Evolutionary conservation across 768 basidiomycete species (phyloP), one percentile per base, ranked within the genome.

Genomic region (Lyophyllum atratum): DNA sequence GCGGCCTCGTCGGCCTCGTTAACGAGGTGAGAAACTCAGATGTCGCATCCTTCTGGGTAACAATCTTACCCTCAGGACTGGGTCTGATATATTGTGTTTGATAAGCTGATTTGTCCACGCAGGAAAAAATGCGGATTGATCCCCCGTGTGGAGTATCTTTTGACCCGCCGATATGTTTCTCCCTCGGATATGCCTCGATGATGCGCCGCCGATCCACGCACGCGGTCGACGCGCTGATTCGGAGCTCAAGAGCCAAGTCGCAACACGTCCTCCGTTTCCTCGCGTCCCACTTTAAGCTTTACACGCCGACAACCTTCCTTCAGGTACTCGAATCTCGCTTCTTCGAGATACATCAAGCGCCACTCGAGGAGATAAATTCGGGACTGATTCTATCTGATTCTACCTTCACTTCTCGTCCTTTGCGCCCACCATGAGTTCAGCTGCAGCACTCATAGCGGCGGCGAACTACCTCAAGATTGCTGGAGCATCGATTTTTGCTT

Each of bases 391-490:
- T 5, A 15, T 9, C 34, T 19, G 10, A n/a, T 14, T 40, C 25
- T 52, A 31, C 48, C 31, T 59, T 46, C 40, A 15, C 12, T 49
- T 50, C 47, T 39, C 44, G 12, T 28, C 33, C 9, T n/a, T n/a
- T 42, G 52, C 29, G 39, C 31, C 46, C 28, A 54, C 34, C 19
- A 58, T 55, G 57, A 45, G 34, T 43, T 46, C 31, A 17, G 39
- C n/a, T n/a, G n/a, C 49, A 28, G 53, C 37, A n/a, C 37, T 56
- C 34, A 37, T 15, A 15, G 8, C 6, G 29, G 58, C 49, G 24
- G 64, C 58, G 12, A 64, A 59, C 28, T 64, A 64, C n/a, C 26
- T 64, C 61, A 64, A 64, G 44, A 60, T 64, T 33, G 64, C 61
- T 33, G 54, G 57, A 10, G 64, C 56, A 19, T 64, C 64, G 25